Conservation (phyloP, 129 eudicot genomes). For the sunflower (Helianthus annuus) region DNA sequence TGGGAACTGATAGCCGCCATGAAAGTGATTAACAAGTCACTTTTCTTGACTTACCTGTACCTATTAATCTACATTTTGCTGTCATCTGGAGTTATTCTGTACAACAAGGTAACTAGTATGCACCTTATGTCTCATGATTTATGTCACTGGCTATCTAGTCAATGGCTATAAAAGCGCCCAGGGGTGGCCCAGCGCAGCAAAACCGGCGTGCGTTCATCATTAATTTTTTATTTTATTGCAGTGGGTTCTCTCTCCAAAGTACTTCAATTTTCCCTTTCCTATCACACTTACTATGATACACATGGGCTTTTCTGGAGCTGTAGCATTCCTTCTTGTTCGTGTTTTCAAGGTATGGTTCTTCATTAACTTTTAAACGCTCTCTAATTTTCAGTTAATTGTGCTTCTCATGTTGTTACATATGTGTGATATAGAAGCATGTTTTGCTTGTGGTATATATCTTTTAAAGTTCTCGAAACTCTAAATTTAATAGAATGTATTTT, state of each 20-base stretch:
- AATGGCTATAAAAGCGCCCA: too few species aligned
- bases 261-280: slow-evolving; percentile 92
- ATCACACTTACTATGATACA: slow-evolving; percentile 98
- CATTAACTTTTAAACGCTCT: background rate
- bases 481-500: slow-evolving; percentile 9
- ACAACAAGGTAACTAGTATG: slow-evolving; percentile 57
- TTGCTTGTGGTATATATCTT: background rate
- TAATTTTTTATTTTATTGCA: slow-evolving; percentile 38
- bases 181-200: too few species aligned
- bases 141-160: slow-evolving; percentile 1
- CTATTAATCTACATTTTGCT: slow-evolving; percentile 63
- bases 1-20: slow-evolving; percentile 27
- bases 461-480: background rate
- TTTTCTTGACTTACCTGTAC: slow-evolving; percentile 67
- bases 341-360: slow-evolving; percentile 75
- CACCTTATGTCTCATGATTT: slow-evolving; percentile 14
- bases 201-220: too few species aligned
- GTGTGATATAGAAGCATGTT: background rate
- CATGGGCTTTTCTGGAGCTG: slow-evolving; percentile 96
- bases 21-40: slow-evolving; percentile 63
- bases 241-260: slow-evolving; percentile 99
- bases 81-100: slow-evolving; percentile 73
- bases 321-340: slow-evolving; percentile 86
- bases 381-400: slow-evolving; percentile 5
- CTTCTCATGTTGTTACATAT: background rate